A percentile compares a stretch with the other conserved stretches of the same genome.
These are phyloP conservation scores for Orbilia brochopaga DNA, from an alignment of 2,329 filamentous ascomycete genomes.

Conservation along the genomic window DNA sequence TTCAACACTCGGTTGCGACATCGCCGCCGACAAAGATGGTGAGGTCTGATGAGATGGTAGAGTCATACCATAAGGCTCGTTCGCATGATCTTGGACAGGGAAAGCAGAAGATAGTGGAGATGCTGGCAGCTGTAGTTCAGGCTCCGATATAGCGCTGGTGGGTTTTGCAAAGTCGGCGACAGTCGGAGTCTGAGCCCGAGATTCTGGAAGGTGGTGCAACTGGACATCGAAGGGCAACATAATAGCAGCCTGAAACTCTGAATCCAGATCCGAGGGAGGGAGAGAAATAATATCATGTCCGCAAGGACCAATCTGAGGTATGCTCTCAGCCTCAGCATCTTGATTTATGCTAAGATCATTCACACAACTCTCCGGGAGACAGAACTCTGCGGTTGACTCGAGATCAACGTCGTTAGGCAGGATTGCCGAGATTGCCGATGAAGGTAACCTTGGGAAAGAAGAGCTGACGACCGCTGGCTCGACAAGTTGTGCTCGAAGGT, in stretches of 20 bases:
- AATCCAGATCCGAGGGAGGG: slow-evolving; percentile 24
- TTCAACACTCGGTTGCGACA: too few species aligned
- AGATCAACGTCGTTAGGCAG: background rate
- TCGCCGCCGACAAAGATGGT: too few species aligned
- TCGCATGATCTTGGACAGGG: too few species aligned
- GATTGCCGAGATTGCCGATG: slow-evolving; percentile 14
- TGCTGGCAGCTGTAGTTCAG: background rate
- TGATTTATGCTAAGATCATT: background rate
- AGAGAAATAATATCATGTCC: slow-evolving; percentile 8
- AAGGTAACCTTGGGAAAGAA: slow-evolving; percentile 13
- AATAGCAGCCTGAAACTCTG: background rate
- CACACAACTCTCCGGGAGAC: slow-evolving; percentile 19
- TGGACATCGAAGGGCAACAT: background rate
- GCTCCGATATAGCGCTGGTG: background rate
- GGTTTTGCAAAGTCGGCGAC: background rate
- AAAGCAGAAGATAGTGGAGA: background rate
- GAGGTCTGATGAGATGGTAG: too few species aligned
- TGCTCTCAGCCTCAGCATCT: background rate
- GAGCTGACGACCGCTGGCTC: background rate
- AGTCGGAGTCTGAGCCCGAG: slow-evolving; percentile 22
- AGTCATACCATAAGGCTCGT: too few species aligned
- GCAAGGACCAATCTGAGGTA: too few species aligned
- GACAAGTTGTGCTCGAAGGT: background rate
- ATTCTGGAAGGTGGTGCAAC: slow-evolving; percentile 23
- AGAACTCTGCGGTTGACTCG: background rate